Conservation (phyloP, 305 asterid species). For the Andrographis paniculata region DNA sequence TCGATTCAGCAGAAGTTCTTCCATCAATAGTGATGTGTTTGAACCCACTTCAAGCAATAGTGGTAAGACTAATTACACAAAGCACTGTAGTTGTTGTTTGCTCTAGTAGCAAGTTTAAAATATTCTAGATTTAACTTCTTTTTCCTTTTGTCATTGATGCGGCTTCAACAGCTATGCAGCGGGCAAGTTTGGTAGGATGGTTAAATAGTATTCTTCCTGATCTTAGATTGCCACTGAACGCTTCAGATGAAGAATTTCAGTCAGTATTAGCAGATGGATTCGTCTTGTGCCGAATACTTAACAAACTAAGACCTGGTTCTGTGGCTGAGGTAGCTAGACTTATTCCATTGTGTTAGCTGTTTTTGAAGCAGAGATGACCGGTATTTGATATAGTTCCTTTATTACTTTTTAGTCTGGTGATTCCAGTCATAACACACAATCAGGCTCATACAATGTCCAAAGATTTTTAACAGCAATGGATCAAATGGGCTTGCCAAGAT, state of each 20-base stretch:
- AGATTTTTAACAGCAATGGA: constrained; percentile 70
- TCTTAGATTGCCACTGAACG: constrained; percentile 42
- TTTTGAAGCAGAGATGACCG: not conserved
- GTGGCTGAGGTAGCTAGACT: constrained; percentile 50
- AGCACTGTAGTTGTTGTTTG: not conserved
- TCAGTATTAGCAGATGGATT: constrained; percentile 60
- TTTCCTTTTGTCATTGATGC: constrained; percentile 1
- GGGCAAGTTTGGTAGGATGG: constrained; percentile 67
- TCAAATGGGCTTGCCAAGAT: constrained; percentile 56
- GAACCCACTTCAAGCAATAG: constrained; percentile 53
- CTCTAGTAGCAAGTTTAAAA: not conserved
- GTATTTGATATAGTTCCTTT: constrained; percentile 3
- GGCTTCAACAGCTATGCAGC: constrained; percentile 46
- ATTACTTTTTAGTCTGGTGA: constrained; percentile 25
- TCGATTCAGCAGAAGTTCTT: constrained; percentile 27
- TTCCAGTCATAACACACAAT: constrained; percentile 30
- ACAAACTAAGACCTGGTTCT: constrained; percentile 69
- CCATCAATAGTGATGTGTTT: constrained; percentile 43
- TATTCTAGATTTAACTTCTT: not conserved
- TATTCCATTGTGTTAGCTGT: constrained; percentile 1
- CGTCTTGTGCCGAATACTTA: constrained; percentile 52
- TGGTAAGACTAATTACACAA: constrained; percentile 31
- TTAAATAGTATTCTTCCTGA: constrained; percentile 57
- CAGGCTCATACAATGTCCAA: constrained; percentile 32
- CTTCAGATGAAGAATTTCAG: constrained; percentile 75